Conservation (phyloP, 306 rosid genomes). For the Arachis stenosperma region DNA sequence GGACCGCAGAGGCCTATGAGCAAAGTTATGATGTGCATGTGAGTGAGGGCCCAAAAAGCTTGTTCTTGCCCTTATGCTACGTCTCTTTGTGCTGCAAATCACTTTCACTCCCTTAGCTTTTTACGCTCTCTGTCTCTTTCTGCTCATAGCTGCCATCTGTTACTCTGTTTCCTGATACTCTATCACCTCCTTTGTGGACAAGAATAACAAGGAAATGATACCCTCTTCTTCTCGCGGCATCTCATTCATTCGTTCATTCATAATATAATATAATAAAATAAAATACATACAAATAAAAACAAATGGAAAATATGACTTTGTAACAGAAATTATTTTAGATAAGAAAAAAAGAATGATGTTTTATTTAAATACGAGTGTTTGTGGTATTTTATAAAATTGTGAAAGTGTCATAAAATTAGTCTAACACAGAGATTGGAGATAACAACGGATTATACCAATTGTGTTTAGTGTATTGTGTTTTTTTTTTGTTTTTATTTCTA, state of each 20-base stretch:
- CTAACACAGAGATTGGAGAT: no score
- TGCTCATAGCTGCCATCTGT: conserved; percentile 38
- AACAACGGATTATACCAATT: no score
- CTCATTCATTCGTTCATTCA: not conserved
- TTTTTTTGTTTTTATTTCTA: no score
- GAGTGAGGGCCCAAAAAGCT: conserved; percentile 67
- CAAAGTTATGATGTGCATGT: conserved; percentile 42
- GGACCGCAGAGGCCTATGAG: conserved; percentile 9
- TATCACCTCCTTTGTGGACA: not conserved
- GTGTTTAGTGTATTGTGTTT: no score
- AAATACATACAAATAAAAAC: no score
- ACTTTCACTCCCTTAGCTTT: no score
- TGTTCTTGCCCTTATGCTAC: conserved; percentile 43
- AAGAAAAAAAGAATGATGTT: no score
- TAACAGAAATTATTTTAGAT: no score
- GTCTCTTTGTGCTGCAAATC: conserved; percentile 2
- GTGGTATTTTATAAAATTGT: no score
- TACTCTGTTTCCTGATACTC: conserved; percentile 28
- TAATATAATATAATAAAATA: not conserved
- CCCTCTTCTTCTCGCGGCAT: not conserved
- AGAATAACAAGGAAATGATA: conserved; percentile 1
- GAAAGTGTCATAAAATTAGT: no score
- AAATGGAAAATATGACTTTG: no score
- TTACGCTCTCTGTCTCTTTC: conserved; percentile 45
- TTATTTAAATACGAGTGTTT: no score